Base-by-base conservation (phyloP, 768 basidiomycete genomes). In the Lactifluus hygrophoroides region DNA sequence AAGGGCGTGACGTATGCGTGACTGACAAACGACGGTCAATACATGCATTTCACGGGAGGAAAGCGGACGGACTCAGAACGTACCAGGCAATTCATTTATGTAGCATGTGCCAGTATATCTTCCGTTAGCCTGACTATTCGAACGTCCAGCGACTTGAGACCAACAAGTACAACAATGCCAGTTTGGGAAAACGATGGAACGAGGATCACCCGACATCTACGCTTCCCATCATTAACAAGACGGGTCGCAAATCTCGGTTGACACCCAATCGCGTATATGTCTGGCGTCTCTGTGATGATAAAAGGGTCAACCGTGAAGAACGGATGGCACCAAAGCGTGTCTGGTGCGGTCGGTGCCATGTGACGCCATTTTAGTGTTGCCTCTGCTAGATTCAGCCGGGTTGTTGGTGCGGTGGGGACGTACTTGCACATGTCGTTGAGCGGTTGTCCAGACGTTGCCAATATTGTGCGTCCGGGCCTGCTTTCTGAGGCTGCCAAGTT, bases 271-370 rank as follows among this genome's bases (percentile, higher is more conserved):
- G 94, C 76, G 70, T 97, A 98, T 28, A 98, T 71, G 68, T 96
- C 84, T 16, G 96, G 96, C 9, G 91, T 86, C 67, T 85, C 79
- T n/a, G 74, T 66, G 32, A 99, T 77, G 56, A 96, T 77, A 73
- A 99, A 99, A 0, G 96, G 96, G 68, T 99, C 96, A 17, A 76
- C 74, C 28, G 81, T 77, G 50, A 88, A 82, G 74, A 88, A 98
- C 17, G 96, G 96, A 70, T 97, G 94, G 66, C 96, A 97, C 94
- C 94, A 97, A 3, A 99, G 78, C 1, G 96, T 99, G 71, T 99
- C 96, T 27, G 96, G 96, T 25, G 95, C 95, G 8, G 96, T 98
- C 3, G 96, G 96, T n/a, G 96, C 94, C 70, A 96, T 83, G 73
- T 98, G 95, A 57, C 94, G 77, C 96, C 95, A 99, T 65, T 78